A percentile compares a stretch with the other conserved stretches of the same genome.
phyloP scores from a whole-genome alignment of 306 rosid genomes.

The Crotalaria pallida region DNA sequence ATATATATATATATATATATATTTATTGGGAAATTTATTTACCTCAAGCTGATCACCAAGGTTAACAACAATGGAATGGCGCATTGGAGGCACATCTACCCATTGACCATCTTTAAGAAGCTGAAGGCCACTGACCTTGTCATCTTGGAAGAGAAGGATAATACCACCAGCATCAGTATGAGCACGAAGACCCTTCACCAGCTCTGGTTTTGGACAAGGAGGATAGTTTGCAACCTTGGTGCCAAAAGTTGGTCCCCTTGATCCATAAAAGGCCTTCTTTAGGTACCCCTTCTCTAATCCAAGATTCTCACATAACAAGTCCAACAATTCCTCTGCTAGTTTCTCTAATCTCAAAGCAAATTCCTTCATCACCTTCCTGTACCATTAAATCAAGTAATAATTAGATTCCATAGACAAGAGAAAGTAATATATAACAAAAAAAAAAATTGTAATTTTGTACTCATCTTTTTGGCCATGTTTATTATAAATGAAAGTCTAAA shows the following conservation, averaged over 20 bases:
- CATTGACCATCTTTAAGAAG: conserved; percentile 72
- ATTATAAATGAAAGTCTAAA: too few relatives aligned
- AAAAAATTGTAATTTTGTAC: not conserved
- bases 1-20: too few relatives aligned
- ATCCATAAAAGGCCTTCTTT: conserved; percentile 64
- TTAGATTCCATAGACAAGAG: not conserved
- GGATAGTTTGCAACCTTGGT: conserved; percentile 93
- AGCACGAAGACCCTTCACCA: conserved; percentile 85
- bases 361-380: conserved; percentile 72
- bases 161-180: conserved; percentile 96
- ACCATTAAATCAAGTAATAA: not conserved
- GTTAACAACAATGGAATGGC: conserved; percentile 80
- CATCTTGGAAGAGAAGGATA: conserved; percentile 82
- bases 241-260: conserved; percentile 85
- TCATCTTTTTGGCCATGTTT: not conserved
- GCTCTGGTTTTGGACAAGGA: conserved; percentile 75
- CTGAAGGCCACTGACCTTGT: conserved; percentile 88
- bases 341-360: conserved; percentile 61
- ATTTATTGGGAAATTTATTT: not conserved
- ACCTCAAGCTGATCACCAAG: conserved; percentile 95
- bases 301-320: conserved; percentile 83
- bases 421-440: not conserved
- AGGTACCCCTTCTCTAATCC: conserved; percentile 79
- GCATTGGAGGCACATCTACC: conserved; percentile 91
- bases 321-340: conserved; percentile 70